Percentiles rank a stretch among this genome's conserved stretches.
Conservation (phyloP, 202 grass and related monocot genomes). For the Saccharum hybrid region DNA sequence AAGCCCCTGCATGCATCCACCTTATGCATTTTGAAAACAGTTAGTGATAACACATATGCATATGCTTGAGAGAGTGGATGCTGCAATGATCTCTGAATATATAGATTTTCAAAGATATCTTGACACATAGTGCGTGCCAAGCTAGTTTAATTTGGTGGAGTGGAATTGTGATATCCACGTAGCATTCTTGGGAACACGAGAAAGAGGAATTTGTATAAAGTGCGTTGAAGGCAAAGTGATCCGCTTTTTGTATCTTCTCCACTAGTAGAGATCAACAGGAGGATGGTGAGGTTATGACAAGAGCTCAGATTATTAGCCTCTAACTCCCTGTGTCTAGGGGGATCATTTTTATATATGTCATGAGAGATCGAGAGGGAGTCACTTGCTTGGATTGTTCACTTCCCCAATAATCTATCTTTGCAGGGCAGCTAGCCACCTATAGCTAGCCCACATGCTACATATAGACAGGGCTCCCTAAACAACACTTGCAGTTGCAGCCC, state of each 20-base stretch:
- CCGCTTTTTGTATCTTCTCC: constrained; percentile 43
- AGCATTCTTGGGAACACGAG: constrained; percentile 26
- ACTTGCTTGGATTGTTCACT: constrained; percentile 24
- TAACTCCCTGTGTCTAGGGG: not conserved
- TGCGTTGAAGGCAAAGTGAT: constrained; percentile 34
- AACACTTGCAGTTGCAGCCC: not conserved
- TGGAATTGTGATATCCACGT: not conserved
- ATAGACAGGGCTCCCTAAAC: not conserved
- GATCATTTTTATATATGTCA: constrained; percentile 13
- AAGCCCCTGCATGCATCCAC: not conserved
- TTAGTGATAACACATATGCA: not conserved
- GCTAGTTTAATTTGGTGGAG: not conserved
- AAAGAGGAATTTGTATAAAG: constrained; percentile 17
- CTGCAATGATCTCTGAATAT: constrained; percentile 22
- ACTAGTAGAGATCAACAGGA: constrained; percentile 2
- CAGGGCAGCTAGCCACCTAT: constrained; percentile 2
- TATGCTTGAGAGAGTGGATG: constrained; percentile 8
- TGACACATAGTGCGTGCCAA: not conserved
- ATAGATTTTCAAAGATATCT: not conserved
- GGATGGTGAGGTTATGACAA: constrained; percentile 31
- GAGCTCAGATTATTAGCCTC: not conserved
- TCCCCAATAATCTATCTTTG: constrained; percentile 32
- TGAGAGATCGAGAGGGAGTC: constrained; percentile 21
- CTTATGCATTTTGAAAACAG: not conserved
- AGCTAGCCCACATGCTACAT: constrained; percentile 37